phyloP scores from a whole-genome alignment of 176 grass and related monocot genomes.

The Bromus sterilis region DNA sequence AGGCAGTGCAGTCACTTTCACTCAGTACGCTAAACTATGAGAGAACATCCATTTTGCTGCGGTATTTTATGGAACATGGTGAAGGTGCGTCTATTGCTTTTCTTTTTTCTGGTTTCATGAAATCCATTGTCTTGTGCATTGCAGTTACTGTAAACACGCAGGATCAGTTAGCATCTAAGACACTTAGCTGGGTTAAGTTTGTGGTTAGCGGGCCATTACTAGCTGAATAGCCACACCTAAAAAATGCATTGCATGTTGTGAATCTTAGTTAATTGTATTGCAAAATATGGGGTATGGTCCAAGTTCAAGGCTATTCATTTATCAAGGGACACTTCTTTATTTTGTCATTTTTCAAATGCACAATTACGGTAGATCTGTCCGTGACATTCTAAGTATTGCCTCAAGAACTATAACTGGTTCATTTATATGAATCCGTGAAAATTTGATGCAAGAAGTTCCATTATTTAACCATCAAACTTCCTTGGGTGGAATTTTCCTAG shows the following conservation, averaged over 20 bases:
- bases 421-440: neutral
- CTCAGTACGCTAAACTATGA: conserved; percentile 81
- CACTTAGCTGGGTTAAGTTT: neutral
- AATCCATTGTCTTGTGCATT: neutral
- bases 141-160: neutral
- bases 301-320: neutral
- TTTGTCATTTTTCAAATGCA: neutral
- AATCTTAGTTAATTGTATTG: neutral
- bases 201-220: neutral
- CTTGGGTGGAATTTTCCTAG: conserved; percentile 36
- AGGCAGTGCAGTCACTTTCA: conserved; percentile 85
- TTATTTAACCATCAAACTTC: neutral
- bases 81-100: conserved; percentile 42
- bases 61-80: conserved; percentile 55
- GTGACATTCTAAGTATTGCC: neutral
- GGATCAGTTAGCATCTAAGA: neutral
- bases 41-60: conserved; percentile 71
- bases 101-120: neutral
- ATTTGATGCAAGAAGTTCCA: neutral
- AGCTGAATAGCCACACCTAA: neutral
- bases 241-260: neutral
- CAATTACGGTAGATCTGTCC: neutral
- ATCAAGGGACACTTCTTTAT: neutral
- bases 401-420: neutral
- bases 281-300: neutral